Evolutionary conservation across 1,284 basidiomycete genomes (phyloP), one percentile per base, ranked within the genome.

Genomic region (Cutaneotrichosporon cyanovorans): DNA sequence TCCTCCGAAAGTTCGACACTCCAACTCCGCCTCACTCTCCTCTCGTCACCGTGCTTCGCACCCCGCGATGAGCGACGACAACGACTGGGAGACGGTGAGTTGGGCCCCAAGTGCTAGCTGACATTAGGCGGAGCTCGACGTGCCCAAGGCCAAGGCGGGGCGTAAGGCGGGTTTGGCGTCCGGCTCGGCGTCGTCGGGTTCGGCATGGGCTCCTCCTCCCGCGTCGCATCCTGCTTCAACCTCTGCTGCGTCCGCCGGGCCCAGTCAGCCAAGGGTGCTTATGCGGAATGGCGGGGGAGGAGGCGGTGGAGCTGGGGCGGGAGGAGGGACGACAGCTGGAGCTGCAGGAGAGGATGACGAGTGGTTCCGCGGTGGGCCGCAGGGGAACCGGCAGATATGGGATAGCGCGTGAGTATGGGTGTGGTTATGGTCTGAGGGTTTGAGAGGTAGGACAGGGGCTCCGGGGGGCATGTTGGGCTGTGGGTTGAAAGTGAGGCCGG

Each of bases 381-480:
- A 39, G 16, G 41, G 38, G 6, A 56, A 56, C 34, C 54, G 54
- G 10, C 50, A 56, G 48, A 49, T 56, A 30, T 56, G 54, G 54
- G 54, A 56, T 20, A 47, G 36, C 14, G 54, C 54, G 54, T 56
- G 54, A 50, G 54, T 56, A 4, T 20, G 32, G 25, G 25, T 12
- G n/a, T 18, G 22, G 14, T 9, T n/a, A n/a, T 18, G 20, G 16
- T 19, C 8, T 21, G 19, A 9, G 18, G 20, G 36, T 21, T n/a
- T n/a, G n/a, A n/a, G n/a, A n/a, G n/a, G n/a, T n/a, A n/a, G n/a
- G n/a, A n/a, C n/a, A n/a, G n/a, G n/a, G n/a, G 36, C 2, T 23
- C 8, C 37, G 18, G 22, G 31, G 12, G 4, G 4, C 31, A 32
- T n/a, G n/a, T n/a, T n/a, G n/a, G n/a, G n/a, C n/a, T n/a, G n/a